These are phyloP conservation scores for Lasiosphaeria hispida DNA, from an alignment of 495 filamentous ascomycete species.

Conservation along the genomic window DNA sequence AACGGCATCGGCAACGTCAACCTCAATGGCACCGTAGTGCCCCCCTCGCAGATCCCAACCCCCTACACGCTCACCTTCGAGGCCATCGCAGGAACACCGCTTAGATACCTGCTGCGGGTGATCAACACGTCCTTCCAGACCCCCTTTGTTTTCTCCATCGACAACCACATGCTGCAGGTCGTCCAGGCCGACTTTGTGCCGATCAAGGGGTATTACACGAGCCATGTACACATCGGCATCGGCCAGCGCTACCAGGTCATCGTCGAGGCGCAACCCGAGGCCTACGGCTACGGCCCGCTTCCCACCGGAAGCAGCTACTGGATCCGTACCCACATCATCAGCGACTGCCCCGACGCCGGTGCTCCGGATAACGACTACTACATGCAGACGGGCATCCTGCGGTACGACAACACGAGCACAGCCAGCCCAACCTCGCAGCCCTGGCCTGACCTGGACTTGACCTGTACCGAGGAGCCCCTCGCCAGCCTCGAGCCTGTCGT, in stretches of 20 bases:
- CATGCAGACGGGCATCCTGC: constrained; percentile 54
- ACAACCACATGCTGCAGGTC: constrained; percentile 32
- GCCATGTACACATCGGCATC: too few species aligned
- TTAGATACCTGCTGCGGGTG: constrained; percentile 44
- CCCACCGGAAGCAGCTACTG: too few species aligned
- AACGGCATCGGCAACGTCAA: constrained; percentile 34
- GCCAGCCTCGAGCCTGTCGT: too few species aligned
- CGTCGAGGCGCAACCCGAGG: too few species aligned
- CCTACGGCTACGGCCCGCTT: too few species aligned
- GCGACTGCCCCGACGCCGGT: not conserved
- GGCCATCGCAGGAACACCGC: constrained; percentile 1
- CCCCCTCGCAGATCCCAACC: constrained; percentile 14
- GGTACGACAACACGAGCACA: constrained; percentile 41
- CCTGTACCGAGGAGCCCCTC: too few species aligned
- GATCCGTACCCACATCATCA: too few species aligned
- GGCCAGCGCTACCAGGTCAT: too few species aligned
- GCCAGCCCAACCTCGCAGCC: constrained; percentile 30
- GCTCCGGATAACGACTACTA: constrained; percentile 10
- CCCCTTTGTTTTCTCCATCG: constrained; percentile 30
- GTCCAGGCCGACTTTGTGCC: not conserved
- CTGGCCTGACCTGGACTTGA: not conserved
- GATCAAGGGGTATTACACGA: too few species aligned
- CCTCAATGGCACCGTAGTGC: constrained; percentile 29
- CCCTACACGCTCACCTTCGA: constrained; percentile 17
- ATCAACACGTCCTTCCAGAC: constrained; percentile 46